These are phyloP conservation scores for Leccinum incarnatum DNA, from an alignment of 768 basidiomycete species.

Conservation along the genomic window DNA sequence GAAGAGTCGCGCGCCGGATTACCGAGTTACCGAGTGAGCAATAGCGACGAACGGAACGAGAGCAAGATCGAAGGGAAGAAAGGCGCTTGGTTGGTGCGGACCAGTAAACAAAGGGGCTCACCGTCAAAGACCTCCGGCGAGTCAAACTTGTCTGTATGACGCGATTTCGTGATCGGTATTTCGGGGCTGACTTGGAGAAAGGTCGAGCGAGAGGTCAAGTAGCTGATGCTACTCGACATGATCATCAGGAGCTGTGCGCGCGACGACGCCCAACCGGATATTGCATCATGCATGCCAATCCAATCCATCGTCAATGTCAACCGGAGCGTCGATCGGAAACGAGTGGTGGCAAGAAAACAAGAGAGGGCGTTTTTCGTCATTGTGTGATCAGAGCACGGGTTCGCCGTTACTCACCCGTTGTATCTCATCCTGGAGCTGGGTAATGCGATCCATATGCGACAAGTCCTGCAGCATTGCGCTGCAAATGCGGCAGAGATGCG, in stretches of 20 bases:
- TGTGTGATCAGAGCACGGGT: slow-evolving; percentile 9
- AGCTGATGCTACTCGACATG: slow-evolving; percentile 79
- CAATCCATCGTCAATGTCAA: neutral
- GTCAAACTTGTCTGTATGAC: slow-evolving; percentile 71
- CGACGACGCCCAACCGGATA: neutral
- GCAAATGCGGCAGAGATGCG: slow-evolving; percentile 23
- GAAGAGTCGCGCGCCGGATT: neutral
- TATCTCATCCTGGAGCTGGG: slow-evolving; percentile 92
- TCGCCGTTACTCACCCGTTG: slow-evolving; percentile 56
- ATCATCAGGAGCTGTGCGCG: slow-evolving; percentile 73
- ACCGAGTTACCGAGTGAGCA: neutral
- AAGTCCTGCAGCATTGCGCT: slow-evolving; percentile 91
- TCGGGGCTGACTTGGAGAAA: slow-evolving; percentile 77
- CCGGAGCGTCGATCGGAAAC: neutral
- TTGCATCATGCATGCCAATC: neutral
- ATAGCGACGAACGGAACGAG: neutral
- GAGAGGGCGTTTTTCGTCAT: neutral
- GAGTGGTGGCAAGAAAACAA: neutral
- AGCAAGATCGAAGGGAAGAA: neutral
- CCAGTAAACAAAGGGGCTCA: slow-evolving; percentile 18
- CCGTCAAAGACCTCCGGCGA: slow-evolving; percentile 74
- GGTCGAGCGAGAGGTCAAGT: slow-evolving; percentile 72
- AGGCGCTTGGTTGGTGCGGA: neutral
- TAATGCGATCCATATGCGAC: slow-evolving; percentile 94
- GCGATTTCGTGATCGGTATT: slow-evolving; percentile 81